Evolutionary conservation across 192 early-diverging fungal species (phyloP).

Genomic region (Allomyces arbusculus): DNA sequence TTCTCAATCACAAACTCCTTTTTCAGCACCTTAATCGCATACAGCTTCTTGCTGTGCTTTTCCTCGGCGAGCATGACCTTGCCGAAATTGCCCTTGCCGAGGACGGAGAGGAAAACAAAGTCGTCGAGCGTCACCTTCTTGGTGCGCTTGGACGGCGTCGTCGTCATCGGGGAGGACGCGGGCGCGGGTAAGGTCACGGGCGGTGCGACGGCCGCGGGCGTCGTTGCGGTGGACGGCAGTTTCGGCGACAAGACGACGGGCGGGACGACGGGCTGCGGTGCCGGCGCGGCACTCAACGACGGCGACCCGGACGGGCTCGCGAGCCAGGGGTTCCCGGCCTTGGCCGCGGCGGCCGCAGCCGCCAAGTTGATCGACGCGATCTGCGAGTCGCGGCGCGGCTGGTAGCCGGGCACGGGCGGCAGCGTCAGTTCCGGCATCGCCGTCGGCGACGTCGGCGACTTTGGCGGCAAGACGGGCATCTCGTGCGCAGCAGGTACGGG

Average conservation of each 20-base stretch:
- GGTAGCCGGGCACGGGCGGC: background rate
- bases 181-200: background rate
- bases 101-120: conserved; percentile 80
- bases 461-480: no score
- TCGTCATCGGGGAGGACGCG: background rate
- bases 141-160: background rate
- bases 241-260: background rate
- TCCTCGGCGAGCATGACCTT: conserved; percentile 98
- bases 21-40: conserved; percentile 95
- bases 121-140: conserved; percentile 67
- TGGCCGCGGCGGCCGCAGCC: no score
- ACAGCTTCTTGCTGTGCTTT: conserved; percentile 52
- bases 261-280: background rate
- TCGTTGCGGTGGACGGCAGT: background rate
- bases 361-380: background rate
- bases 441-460: background rate
- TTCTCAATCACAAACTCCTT: conserved; percentile 97
- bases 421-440: conserved; percentile 22
- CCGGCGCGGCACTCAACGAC: background rate
- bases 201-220: background rate
- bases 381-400: background rate
- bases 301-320: no score
- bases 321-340: no score
- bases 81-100: conserved; percentile 98
- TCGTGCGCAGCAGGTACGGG: conserved; percentile 5